phyloP scores from a whole-genome alignment of 192 early-diverging fungal species.

The Chytriomyces sp. region DNA sequence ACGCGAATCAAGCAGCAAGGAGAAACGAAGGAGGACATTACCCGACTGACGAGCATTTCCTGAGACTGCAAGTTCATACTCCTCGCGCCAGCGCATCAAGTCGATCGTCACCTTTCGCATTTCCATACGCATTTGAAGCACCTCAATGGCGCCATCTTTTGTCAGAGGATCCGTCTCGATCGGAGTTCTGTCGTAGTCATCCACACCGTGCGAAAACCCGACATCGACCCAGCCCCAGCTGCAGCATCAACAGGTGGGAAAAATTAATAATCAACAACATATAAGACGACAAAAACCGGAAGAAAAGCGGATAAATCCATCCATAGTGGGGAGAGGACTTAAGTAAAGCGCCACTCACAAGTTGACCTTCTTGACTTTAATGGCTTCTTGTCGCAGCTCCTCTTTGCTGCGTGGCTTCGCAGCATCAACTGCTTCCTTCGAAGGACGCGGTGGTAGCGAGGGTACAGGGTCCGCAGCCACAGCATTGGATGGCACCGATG shows the following conservation, averaged over 20 bases:
- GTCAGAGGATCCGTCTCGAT: conserved; percentile 36
- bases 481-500: too few species aligned
- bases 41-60: background rate
- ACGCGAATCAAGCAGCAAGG: too few species aligned
- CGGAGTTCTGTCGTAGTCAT: conserved; percentile 36
- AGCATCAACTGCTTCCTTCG: background rate
- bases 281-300: too few species aligned
- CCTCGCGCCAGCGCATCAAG: conserved; percentile 28
- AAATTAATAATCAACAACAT: too few species aligned
- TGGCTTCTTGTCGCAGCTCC: background rate
- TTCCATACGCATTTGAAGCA: conserved; percentile 32
- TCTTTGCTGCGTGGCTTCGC: background rate
- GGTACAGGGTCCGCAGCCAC: too few species aligned
- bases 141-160: conserved; percentile 32
- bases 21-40: too few species aligned
- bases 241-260: background rate
- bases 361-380: conserved; percentile 31
- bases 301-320: background rate
- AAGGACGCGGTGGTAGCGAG: conserved; percentile 4
- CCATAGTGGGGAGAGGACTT: background rate
- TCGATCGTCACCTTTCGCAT: conserved; percentile 30
- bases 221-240: conserved; percentile 40
- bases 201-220: conserved; percentile 31
- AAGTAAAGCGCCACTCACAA: conserved; percentile 8
- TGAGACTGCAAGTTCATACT: conserved; percentile 23